These are phyloP conservation scores for Myxozyma melibiosi DNA, from an alignment of 805 yeast species.

Conservation along the genomic window DNA sequence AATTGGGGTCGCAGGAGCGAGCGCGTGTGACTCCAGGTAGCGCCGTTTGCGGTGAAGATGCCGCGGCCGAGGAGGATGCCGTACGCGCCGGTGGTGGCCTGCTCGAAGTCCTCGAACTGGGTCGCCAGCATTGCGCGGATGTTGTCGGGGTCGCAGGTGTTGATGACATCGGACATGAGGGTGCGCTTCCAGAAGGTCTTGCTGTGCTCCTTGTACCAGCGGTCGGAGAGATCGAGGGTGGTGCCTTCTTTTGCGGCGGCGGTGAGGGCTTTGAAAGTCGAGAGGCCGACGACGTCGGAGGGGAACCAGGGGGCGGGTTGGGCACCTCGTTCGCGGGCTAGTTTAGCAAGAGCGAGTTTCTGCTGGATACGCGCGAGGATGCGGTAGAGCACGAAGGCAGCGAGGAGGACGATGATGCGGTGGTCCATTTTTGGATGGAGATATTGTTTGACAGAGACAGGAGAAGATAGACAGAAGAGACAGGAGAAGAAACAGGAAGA, in stretches of 20 bases:
- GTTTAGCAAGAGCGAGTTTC: background rate
- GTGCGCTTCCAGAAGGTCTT: background rate
- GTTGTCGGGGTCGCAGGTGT: constrained; percentile 40
- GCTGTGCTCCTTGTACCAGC: background rate
- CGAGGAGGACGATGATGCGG: background rate
- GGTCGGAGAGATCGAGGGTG: background rate
- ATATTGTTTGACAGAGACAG: background rate
- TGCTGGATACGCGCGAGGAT: background rate
- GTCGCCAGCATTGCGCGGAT: constrained; percentile 41
- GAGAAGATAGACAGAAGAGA: no score
- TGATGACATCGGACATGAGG: background rate
- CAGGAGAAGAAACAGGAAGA: no score
- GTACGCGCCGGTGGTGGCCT: constrained; percentile 36
- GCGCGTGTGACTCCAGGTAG: constrained; percentile 44
- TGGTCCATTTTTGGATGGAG: background rate
- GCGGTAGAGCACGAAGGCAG: background rate
- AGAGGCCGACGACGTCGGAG: background rate
- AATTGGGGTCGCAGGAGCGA: constrained; percentile 44
- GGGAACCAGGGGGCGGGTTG: background rate
- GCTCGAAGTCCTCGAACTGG: constrained; percentile 40
- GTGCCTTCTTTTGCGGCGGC: background rate
- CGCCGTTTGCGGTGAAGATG: constrained; percentile 43
- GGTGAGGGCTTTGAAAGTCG: background rate
- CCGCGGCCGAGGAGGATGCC: constrained; percentile 42
- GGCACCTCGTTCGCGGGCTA: background rate